These are phyloP conservation scores for Cantharellus anzutake DNA, from an alignment of 768 basidiomycete genomes.

Conservation along the genomic window DNA sequence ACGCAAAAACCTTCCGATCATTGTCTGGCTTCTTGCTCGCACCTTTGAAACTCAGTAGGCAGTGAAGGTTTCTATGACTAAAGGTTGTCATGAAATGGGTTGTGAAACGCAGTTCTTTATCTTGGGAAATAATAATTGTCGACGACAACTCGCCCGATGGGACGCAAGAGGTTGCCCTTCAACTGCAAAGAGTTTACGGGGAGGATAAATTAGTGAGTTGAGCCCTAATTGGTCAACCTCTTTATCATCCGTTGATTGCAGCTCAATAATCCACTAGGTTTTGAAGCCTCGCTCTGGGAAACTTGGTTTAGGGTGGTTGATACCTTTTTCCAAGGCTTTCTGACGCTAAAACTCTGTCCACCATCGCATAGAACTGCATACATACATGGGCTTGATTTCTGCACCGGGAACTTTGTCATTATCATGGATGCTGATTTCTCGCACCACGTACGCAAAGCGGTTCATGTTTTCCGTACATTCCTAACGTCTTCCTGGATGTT, in stretches of 20 bases:
- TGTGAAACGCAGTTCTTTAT: conserved; percentile 31
- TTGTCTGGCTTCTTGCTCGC: conserved; percentile 66
- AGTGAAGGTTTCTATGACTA: not conserved
- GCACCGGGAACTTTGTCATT: conserved; percentile 81
- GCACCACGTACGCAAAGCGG: conserved; percentile 50
- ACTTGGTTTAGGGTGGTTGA: conserved; percentile 63
- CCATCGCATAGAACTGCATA: conserved; percentile 53
- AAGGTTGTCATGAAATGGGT: conserved; percentile 7
- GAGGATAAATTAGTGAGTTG: conserved; percentile 58
- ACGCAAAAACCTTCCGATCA: conserved; percentile 76
- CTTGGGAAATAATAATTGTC: conserved; percentile 80
- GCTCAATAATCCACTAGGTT: conserved; percentile 25
- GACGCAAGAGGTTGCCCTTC: conserved; percentile 70
- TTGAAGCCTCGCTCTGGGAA: conserved; percentile 79
- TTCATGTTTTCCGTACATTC: not conserved
- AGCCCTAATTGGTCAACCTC: not conserved
- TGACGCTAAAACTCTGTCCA: conserved; percentile 1
- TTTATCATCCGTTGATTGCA: not conserved
- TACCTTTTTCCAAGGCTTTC: not conserved
- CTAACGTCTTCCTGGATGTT: not conserved
- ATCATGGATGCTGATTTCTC: conserved; percentile 98
- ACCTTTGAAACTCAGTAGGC: conserved; percentile 54
- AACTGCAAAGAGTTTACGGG: conserved; percentile 64
- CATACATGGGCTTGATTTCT: conserved; percentile 78
- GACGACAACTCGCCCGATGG: conserved; percentile 90